Evolutionary conservation across 2,329 filamentous ascomycete species (phyloP), one percentile per base, ranked within the genome.

Genomic region (Sphaerulina vaccinii): DNA sequence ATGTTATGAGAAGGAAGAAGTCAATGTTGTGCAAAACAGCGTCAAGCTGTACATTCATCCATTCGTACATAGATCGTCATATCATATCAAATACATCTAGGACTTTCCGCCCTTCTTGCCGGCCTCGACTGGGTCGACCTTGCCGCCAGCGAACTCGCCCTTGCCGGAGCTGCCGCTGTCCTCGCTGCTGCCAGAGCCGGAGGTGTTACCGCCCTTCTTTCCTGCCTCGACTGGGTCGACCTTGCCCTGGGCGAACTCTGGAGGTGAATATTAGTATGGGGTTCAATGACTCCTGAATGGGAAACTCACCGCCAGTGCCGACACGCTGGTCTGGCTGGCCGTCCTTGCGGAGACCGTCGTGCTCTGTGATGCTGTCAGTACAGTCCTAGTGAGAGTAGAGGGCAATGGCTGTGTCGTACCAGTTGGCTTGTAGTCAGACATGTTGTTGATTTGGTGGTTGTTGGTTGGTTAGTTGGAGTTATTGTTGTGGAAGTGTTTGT

Each of bases 291-390:
- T n/a, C n/a, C n/a, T n/a, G n/a, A n/a, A n/a, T n/a, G 22, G 23
- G 40, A 18, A 6, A n/a, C 44, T 48, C 16, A 48, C 44, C 66
- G 47, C 71, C 71, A 50, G 71, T 73, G 47, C 66, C 67, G 43
- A 74, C 70, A 52, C 72, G 68, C 60, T 69, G 63, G 56, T 74
- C 72, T 46, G 69, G 70, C 44, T 69, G 67, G 45, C 72, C 71
- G 58, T 74, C 71, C 60, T 73, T 64, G 58, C 70, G 70, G 52
- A 73, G 67, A 52, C 71, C 72, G 58, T 65, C 68, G 61, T 74
- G 70, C 65, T 74, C 70, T 70, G 50, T 18, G 10, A 23, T n/a
- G 11, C 9, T 39, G 37, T 55, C 32, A 60, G 49, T n/a, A 18
- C 21, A 18, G 5, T n/a, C n/a, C n/a, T n/a, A 19, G 10, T 3